These are phyloP conservation scores for Rehmannia glutinosa DNA, from an alignment of 257 asterid genomes.

Conservation along the genomic window DNA sequence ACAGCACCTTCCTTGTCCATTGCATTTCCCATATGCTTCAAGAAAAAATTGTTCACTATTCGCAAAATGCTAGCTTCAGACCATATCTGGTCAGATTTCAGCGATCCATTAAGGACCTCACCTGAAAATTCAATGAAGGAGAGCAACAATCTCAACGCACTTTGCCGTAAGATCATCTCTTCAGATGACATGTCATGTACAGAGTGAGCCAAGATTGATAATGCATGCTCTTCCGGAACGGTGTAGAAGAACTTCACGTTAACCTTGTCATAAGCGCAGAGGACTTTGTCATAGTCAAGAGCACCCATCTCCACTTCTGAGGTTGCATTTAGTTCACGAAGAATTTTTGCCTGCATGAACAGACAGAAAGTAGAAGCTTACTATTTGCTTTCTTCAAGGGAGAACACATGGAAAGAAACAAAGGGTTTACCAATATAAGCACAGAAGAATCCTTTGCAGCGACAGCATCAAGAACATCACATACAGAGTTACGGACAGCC, in stretches of 20 bases:
- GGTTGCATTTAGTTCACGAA: slow-evolving; percentile 70
- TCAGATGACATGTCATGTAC: slow-evolving; percentile 79
- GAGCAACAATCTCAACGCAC: slow-evolving; percentile 72
- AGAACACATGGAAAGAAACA: neutral
- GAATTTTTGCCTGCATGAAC: slow-evolving; percentile 65
- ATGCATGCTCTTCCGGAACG: slow-evolving; percentile 57
- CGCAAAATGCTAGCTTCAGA: slow-evolving; percentile 49
- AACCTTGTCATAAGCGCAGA: slow-evolving; percentile 66
- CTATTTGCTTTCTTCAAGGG: neutral
- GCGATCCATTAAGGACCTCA: slow-evolving; percentile 41
- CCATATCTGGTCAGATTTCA: slow-evolving; percentile 37
- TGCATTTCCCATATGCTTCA: slow-evolving; percentile 87
- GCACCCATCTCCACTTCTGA: slow-evolving; percentile 62
- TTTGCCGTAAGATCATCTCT: slow-evolving; percentile 76
- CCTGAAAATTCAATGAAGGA: slow-evolving; percentile 67
- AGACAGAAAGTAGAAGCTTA: slow-evolving; percentile 13
- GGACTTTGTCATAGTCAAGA: slow-evolving; percentile 76
- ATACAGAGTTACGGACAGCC: slow-evolving; percentile 57
- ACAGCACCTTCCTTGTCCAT: slow-evolving; percentile 66
- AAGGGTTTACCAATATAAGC: slow-evolving; percentile 45
- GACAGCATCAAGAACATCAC: slow-evolving; percentile 77
- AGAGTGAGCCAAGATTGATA: slow-evolving; percentile 70
- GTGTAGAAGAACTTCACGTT: slow-evolving; percentile 49
- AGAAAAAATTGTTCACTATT: slow-evolving; percentile 48
- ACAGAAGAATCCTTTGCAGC: slow-evolving; percentile 64